These are phyloP conservation scores for Pelargonium fulgidum DNA, from an alignment of 441 rosid species.

Conservation along the genomic window DNA sequence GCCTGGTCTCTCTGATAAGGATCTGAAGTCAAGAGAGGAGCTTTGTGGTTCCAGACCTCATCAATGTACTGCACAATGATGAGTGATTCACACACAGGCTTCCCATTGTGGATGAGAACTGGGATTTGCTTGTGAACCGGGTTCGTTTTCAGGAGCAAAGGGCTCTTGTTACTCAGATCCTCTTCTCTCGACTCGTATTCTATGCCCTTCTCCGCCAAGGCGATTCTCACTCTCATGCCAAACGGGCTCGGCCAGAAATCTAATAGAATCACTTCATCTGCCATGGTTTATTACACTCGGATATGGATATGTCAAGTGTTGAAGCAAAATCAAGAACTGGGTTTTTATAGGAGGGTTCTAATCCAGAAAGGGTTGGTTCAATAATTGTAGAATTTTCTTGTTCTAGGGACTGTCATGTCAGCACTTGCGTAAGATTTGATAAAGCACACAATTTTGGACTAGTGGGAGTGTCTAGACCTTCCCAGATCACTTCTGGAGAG, in stretches of 20 bases:
- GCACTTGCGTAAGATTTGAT: too few species aligned
- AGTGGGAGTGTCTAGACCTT: too few species aligned
- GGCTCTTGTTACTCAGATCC: constrained; percentile 23
- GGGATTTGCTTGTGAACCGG: constrained; percentile 28
- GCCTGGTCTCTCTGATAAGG: constrained; percentile 24
- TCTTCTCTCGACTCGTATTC: constrained; percentile 8
- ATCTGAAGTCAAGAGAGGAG: constrained; percentile 25
- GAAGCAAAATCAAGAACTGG: too few species aligned
- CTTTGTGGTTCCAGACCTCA: constrained; percentile 22
- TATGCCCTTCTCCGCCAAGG: not conserved
- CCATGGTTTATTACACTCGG: not conserved
- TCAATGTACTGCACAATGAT: constrained; percentile 23
- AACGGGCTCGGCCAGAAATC: not conserved
- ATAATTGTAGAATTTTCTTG: too few species aligned
- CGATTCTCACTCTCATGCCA: not conserved
- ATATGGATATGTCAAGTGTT: too few species aligned
- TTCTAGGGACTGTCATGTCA: too few species aligned
- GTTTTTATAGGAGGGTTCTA: too few species aligned
- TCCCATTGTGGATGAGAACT: constrained; percentile 28
- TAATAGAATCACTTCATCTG: not conserved
- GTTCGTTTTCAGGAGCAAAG: constrained; percentile 19
- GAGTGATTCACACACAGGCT: constrained; percentile 23
- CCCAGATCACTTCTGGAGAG: too few species aligned
- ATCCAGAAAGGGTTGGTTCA: too few species aligned
- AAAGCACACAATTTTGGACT: too few species aligned